These are phyloP conservation scores for Spergularia azorica DNA, from an alignment of 179 eudicot genomes.

Conservation along the genomic window DNA sequence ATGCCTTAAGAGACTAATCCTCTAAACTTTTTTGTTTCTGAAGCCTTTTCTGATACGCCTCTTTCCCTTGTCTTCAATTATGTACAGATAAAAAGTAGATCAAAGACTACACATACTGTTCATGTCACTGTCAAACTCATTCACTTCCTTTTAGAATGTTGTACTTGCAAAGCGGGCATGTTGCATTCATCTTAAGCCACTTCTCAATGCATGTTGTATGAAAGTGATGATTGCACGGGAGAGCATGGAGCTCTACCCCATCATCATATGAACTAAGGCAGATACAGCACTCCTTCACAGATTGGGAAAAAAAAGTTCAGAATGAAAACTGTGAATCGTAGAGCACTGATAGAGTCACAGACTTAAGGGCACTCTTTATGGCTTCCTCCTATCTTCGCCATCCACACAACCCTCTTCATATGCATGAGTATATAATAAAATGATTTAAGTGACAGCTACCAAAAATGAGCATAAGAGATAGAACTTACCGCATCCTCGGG, in stretches of 20 bases:
- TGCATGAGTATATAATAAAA: background rate
- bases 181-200: conserved; percentile 54
- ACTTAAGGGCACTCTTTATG: background rate
- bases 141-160: conserved; percentile 46
- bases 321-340: background rate
- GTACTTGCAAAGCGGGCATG: conserved; percentile 55
- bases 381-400: no score
- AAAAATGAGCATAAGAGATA: background rate
- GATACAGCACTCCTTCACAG: conserved; percentile 44
- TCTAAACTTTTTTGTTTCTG: background rate
- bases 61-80: conserved; percentile 13
- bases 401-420: background rate
- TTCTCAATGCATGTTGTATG: conserved; percentile 48
- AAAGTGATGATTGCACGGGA: conserved; percentile 55
- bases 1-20: conserved; percentile 7
- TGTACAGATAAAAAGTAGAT: conserved; percentile 25
- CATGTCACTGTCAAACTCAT: conserved; percentile 18
- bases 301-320: background rate
- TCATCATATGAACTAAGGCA: conserved; percentile 49
- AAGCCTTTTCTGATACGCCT: background rate
- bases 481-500: conserved; percentile 92
- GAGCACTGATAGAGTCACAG: background rate
- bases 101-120: background rate
- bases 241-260: conserved; percentile 48
- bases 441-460: background rate